Conservation (phyloP, 805 yeast species). For the Candida ficus region DNA sequence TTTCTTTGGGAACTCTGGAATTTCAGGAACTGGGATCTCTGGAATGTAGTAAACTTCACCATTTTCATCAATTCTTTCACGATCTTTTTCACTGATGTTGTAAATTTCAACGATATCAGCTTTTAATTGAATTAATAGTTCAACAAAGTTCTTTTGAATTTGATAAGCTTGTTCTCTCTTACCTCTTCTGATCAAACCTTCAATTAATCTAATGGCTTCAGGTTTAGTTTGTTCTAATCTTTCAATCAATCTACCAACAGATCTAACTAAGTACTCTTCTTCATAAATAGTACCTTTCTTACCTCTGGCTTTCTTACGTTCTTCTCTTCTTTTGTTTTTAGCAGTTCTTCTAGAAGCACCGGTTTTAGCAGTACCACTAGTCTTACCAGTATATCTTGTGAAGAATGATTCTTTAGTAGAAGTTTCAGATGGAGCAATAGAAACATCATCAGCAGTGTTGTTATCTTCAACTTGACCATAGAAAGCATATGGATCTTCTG, state of each 20-base stretch:
- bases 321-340: conserved; percentile 91
- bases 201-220: conserved; percentile 71
- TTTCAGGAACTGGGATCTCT: conserved; percentile 66
- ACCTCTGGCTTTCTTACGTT: conserved; percentile 92
- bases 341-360: conserved; percentile 92
- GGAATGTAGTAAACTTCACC: conserved; percentile 78
- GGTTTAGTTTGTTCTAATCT: conserved; percentile 67
- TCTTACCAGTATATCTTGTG: conserved; percentile 95
- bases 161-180: conserved; percentile 78
- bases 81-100: conserved; percentile 73
- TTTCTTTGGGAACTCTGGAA: conserved; percentile 57
- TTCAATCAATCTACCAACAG: conserved; percentile 83
- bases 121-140: conserved; percentile 48
- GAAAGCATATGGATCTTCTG: conserved; percentile 79
- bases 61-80: conserved; percentile 84
- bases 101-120: conserved; percentile 74
- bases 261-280: conserved; percentile 87
- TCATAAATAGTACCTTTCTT: conserved; percentile 97
- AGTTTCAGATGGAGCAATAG: conserved; percentile 91
- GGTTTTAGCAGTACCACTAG: conserved; percentile 92
- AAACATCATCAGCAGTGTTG: conserved; percentile 88
- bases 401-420: conserved; percentile 90
- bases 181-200: conserved; percentile 66
- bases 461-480: conserved; percentile 57
- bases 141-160: conserved; percentile 63